phyloP scores from a whole-genome alignment of 441 rosid species.

The Brassica balearica region DNA sequence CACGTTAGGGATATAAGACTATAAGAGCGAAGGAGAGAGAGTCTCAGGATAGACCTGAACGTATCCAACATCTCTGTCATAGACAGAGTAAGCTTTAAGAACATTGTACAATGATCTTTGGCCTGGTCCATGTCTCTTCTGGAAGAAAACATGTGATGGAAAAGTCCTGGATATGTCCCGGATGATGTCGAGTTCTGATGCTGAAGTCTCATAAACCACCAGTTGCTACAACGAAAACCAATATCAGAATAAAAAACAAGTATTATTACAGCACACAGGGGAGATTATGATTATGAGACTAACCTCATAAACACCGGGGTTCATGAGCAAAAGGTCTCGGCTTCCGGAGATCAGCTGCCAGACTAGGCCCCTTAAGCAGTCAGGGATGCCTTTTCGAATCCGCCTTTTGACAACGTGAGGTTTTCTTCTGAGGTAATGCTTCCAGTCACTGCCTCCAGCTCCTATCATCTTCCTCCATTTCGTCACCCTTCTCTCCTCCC shows the following conservation, averaged over 20 bases:
- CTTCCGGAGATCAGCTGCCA: constrained; percentile 99
- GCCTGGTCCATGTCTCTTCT: constrained; percentile 98
- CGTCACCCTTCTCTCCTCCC: constrained; percentile 85
- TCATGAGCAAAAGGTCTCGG: constrained; percentile 91
- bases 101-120: constrained; percentile 97
- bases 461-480: constrained; percentile 99
- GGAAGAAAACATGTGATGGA: constrained; percentile 98
- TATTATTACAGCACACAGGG: neutral
- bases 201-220: constrained; percentile 56
- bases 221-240: constrained; percentile 71
- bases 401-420: constrained; percentile 93
- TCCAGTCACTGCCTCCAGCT: constrained; percentile 97
- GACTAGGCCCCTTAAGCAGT: constrained; percentile 96
- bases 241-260: neutral
- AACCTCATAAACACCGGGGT: constrained; percentile 95
- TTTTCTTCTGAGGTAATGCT: constrained; percentile 85
- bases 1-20: too few relatives aligned
- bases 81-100: constrained; percentile 94
- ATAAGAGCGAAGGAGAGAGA: too few relatives aligned
- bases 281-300: neutral
- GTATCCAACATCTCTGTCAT: constrained; percentile 94
- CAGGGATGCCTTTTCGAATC: constrained; percentile 91
- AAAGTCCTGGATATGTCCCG: constrained; percentile 94
- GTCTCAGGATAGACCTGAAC: constrained; percentile 52
- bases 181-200: constrained; percentile 68